Evolutionary conservation across 2,329 filamentous ascomycete genomes (phyloP), one percentile per base, ranked within the genome.

Genomic region (Colletotrichum siamense): DNA sequence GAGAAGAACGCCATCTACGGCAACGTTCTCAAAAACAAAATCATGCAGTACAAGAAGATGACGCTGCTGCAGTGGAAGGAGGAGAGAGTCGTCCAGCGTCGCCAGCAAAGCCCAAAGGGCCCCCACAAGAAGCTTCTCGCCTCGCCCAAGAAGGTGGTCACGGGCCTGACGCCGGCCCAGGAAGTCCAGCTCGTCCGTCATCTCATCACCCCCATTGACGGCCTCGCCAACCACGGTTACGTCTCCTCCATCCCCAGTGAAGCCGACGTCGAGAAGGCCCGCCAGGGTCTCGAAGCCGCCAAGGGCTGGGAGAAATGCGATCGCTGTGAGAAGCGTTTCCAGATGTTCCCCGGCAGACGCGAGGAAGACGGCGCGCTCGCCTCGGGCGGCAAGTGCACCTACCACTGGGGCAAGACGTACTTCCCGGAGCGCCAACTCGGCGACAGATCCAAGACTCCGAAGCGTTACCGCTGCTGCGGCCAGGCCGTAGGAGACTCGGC

Each of bases 291-390:
- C 0, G 87, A 91, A 64, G 88, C 92, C 9, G 91, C 94, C 15
- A 90, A 92, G 69, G 95, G 95, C 64, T 98, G 94, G 89, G 97
- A 99, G 85, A 90, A 92, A 66, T 99, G 97, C 81, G 96, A 98
- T 81, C 93, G 97, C 24, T 99, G 97, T 84, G 89, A 89, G 57
- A 92, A 92, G 39, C 93, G 96, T 26, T 99, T 99, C 81, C 95
- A 98, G 81, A 95, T 98, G 5, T 99, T 98, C 79, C 95, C 96
- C 0, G 95, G 96, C 5, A 92, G 96, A 57, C 91, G 96, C 70
- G 91, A 93, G 75, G 90, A 93, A 79, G 97, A 98, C 62, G 93
- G 93, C 0, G 89, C 94, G 3, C 90, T 98, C 18, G 91, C 95
- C 0, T 94, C 93, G 0, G 95, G 95, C 28, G 96, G 96, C 0